These are phyloP conservation scores for Pleoardoris graminearum DNA, from an alignment of 2,329 filamentous ascomycete species.

Conservation along the genomic window DNA sequence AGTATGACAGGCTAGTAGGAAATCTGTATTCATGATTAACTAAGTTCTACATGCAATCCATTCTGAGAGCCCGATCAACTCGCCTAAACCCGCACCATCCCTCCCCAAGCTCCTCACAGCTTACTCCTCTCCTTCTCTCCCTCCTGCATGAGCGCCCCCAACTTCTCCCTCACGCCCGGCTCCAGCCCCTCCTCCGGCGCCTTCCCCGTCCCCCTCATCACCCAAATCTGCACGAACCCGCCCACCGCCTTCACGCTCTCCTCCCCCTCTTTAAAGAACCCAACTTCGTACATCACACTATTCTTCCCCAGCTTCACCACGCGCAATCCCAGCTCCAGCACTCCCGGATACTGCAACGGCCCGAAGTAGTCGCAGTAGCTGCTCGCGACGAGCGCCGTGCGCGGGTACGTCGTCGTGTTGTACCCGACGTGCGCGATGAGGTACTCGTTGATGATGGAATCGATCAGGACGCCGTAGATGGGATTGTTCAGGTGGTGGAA, in stretches of 20 bases:
- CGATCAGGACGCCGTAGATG: slow-evolving; percentile 84
- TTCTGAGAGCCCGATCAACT: too few species aligned
- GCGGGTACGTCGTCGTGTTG: slow-evolving; percentile 67
- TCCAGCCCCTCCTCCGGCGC: slow-evolving; percentile 57
- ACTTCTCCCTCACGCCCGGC: slow-evolving; percentile 15
- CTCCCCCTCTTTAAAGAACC: slow-evolving; percentile 75
- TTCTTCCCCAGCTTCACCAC: slow-evolving; percentile 83
- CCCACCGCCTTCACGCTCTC: slow-evolving; percentile 81
- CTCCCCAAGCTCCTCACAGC: slow-evolving; percentile 32
- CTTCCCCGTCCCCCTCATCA: slow-evolving; percentile 71
- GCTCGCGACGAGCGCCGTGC: slow-evolving; percentile 83
- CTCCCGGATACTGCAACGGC: slow-evolving; percentile 77
- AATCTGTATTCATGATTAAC: too few species aligned
- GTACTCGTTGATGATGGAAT: slow-evolving; percentile 88
- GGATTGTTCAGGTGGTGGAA: slow-evolving; percentile 93
- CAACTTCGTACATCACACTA: slow-evolving; percentile 89
- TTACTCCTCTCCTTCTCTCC: slow-evolving; percentile 24
- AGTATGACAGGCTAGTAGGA: too few species aligned
- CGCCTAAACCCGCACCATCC: too few species aligned
- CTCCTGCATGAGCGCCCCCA: background rate
- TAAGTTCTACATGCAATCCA: too few species aligned
- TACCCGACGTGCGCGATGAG: slow-evolving; percentile 78
- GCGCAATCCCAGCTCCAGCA: slow-evolving; percentile 78
- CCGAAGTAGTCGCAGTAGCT: slow-evolving; percentile 85
- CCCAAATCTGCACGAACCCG: slow-evolving; percentile 85